A percentile compares a stretch with the other conserved stretches of the same genome.
These are phyloP conservation scores for Beta macrorhiza DNA, from an alignment of 179 eudicot species.

Conservation along the genomic window DNA sequence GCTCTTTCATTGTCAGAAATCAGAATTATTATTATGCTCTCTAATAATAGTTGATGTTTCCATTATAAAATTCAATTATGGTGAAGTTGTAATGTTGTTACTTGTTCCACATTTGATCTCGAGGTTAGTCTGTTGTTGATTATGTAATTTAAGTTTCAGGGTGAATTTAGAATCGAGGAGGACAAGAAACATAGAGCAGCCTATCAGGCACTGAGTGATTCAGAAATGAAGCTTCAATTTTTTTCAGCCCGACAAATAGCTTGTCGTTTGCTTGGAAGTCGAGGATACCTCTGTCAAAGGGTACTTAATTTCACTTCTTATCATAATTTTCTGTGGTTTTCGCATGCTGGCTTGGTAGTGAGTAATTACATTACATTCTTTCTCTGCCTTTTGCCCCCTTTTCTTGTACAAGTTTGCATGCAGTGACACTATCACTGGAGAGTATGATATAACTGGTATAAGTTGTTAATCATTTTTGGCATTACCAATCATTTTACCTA, in stretches of 20 bases:
- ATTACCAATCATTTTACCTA: background rate
- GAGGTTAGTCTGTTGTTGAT: background rate
- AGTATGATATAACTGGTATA: background rate
- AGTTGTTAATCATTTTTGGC: background rate
- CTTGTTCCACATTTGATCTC: background rate
- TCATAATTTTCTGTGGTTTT: background rate
- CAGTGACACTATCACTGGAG: background rate
- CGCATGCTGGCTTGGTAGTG: background rate
- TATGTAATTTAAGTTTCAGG: slow-evolving; percentile 42
- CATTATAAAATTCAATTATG: background rate
- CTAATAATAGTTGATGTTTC: no score
- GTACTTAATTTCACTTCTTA: slow-evolving; percentile 31
- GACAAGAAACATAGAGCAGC: slow-evolving; percentile 92
- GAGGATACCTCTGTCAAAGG: slow-evolving; percentile 95
- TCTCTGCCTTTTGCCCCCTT: background rate
- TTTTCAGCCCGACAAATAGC: slow-evolving; percentile 92
- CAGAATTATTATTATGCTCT: no score
- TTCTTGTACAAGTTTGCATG: background rate
- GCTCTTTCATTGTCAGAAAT: no score
- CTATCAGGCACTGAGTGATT: slow-evolving; percentile 54
- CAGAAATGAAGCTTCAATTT: slow-evolving; percentile 80
- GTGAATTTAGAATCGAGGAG: slow-evolving; percentile 73
- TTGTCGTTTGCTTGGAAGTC: slow-evolving; percentile 95
- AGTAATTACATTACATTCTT: background rate
- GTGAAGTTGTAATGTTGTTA: background rate